Evolutionary conservation across 805 yeast genomes (phyloP).

Genomic region (Candida railenensis): DNA sequence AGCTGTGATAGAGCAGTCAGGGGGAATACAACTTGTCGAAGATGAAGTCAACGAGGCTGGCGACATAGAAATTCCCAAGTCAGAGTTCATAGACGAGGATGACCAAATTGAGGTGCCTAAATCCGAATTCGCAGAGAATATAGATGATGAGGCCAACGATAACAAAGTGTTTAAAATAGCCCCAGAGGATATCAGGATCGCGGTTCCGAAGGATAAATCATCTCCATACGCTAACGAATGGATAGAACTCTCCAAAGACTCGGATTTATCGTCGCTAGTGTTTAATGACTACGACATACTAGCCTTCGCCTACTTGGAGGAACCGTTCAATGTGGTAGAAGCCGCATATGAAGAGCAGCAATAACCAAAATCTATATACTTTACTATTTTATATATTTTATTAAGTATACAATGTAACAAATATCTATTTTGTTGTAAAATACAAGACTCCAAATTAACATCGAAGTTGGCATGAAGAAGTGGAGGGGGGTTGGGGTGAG

Average conservation of each 20-base stretch:
- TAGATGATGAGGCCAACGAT: neutral
- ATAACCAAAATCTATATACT: no score
- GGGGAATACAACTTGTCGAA: slow-evolving; percentile 42
- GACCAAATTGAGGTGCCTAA: slow-evolving; percentile 13
- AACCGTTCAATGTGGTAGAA: slow-evolving; percentile 31
- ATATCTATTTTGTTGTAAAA: neutral
- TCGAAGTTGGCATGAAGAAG: no score
- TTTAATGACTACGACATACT: slow-evolving; percentile 42
- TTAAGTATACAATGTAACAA: neutral
- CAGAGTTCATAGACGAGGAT: slow-evolving; percentile 31
- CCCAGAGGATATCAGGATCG: slow-evolving; percentile 32
- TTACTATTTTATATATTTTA: no score
- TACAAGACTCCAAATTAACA: neutral
- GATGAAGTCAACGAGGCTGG: slow-evolving; percentile 22
- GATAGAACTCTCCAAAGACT: slow-evolving; percentile 29
- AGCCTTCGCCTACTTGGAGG: slow-evolving; percentile 43
- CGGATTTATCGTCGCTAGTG: slow-evolving; percentile 22
- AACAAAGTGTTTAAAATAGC: slow-evolving; percentile 6
- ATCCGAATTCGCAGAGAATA: slow-evolving; percentile 7
- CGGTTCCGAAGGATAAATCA: slow-evolving; percentile 39
- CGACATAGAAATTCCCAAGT: slow-evolving; percentile 37
- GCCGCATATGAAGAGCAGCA: slow-evolving; percentile 31
- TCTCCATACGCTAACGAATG: slow-evolving; percentile 34
- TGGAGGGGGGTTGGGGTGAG: neutral
- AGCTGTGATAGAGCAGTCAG: slow-evolving; percentile 43